Evolutionary conservation across 805 yeast genomes (phyloP), one percentile per base, ranked within the genome.

Genomic region (Ogataea pignaliae): DNA sequence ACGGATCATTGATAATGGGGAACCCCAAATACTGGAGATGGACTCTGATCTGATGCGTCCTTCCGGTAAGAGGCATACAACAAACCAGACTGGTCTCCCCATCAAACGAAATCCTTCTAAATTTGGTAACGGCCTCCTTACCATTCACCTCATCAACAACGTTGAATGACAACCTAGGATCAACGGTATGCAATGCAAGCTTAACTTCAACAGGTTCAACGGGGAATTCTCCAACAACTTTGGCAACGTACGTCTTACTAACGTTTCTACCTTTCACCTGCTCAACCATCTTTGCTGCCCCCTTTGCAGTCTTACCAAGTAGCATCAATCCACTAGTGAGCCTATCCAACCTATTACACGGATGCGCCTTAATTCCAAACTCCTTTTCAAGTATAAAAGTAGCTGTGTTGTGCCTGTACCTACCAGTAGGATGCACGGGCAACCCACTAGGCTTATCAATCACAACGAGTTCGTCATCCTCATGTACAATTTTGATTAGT

Each of bases 401-500:
- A 16, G 88, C 76, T 0, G 95, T 79, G 60, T 83, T 78, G 64
- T 79, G 79, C 59, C 93, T 59, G 71, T 82, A 80, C 50, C 90
- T 67, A 0, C 98, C 99, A 0, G 97, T 85, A 3, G 99, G 98
- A 61, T 93, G 99, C 0, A 88, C 96, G 0, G 99, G 97, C 2
- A 93, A 75, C 0, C 99, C 97, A 3, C 93, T 76, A 0, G 99
- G 99, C 52, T 93, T 93, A 61, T 91, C 96, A 17, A 93, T 83
- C 3, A 86, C 95, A 5, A 93, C 71, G 17, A 88, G 60, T 40
- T 85, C 77, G 8, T 83, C 88, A 60, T 88, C 83, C 56, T 89
- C 87, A 58, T 72, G 74, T 0, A 90, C 85, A 18, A 87, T 78
- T 43, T 75, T 73, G 39, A 88, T 81, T 0, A 76, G 75, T 63